A percentile compares a stretch with the other conserved stretches of the same genome.
Evolutionary conservation across 495 filamentous ascomycete genomes (phyloP).

Genomic region (Talaromyces wortmannii): DNA sequence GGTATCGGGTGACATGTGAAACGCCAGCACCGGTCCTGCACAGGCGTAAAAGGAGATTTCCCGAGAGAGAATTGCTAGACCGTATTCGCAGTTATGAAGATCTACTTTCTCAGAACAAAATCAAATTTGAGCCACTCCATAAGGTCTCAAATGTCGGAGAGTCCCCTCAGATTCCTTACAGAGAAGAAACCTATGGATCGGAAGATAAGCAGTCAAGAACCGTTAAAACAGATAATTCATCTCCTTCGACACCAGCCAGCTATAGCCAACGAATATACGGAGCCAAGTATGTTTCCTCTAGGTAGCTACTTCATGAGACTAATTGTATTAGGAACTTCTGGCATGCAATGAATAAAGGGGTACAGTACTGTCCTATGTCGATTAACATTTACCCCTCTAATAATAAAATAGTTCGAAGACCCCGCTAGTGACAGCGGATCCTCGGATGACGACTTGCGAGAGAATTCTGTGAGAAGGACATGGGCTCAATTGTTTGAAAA

Average conservation of each 20-base stretch:
- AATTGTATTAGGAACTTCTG: constrained; percentile 34
- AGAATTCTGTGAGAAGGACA: constrained; percentile 27
- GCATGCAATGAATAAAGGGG: constrained; percentile 40
- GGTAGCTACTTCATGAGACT: constrained; percentile 6
- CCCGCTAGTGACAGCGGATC: constrained; percentile 15
- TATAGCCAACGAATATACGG: constrained; percentile 21
- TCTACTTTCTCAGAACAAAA: constrained; percentile 42
- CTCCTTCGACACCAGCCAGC: constrained; percentile 15
- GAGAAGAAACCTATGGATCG: constrained; percentile 13
- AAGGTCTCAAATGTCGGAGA: constrained; percentile 5
- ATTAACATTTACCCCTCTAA: constrained; percentile 6
- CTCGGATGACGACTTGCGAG: constrained; percentile 24
- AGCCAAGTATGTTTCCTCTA: constrained; percentile 27
- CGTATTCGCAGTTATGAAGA: constrained; percentile 45
- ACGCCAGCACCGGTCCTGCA: constrained; percentile 33
- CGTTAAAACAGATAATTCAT: constrained; percentile 5
- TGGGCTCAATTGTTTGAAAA: constrained; percentile 33
- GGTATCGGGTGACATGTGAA: constrained; percentile 34
- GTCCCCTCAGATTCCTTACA: constrained; percentile 8
- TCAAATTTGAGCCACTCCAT: constrained; percentile 47
- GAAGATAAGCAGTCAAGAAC: constrained; percentile 15
- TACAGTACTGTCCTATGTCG: constrained; percentile 15
- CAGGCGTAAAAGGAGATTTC: constrained; percentile 41
- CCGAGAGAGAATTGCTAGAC: constrained; percentile 48
- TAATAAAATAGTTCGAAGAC: constrained; percentile 15